These are phyloP conservation scores for Suillus subluteus DNA, from an alignment of 768 basidiomycete species.

Conservation along the genomic window DNA sequence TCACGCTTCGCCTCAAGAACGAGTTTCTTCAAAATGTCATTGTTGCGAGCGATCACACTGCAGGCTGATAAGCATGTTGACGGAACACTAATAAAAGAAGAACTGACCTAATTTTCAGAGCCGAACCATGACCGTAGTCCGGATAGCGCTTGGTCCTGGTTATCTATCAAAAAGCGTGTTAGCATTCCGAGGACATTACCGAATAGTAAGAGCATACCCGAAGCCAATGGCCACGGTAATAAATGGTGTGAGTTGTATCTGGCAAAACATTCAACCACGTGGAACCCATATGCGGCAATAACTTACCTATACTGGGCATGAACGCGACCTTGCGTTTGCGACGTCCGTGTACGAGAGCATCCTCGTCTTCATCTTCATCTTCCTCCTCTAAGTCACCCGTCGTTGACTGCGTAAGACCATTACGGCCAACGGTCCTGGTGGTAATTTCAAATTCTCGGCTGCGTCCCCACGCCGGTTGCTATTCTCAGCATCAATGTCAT, in stretches of 20 bases:
- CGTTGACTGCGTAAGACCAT: slow-evolving; percentile 65
- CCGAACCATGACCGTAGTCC: slow-evolving; percentile 72
- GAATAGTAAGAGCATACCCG: slow-evolving; percentile 49
- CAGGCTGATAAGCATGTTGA: slow-evolving; percentile 12
- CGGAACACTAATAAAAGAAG: slow-evolving; percentile 15
- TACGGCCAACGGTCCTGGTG: slow-evolving; percentile 70
- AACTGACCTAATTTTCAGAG: slow-evolving; percentile 78
- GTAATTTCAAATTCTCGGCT: slow-evolving; percentile 91
- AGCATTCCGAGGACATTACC: slow-evolving; percentile 23
- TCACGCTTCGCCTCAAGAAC: slow-evolving; percentile 87
- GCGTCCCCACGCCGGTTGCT: slow-evolving; percentile 92
- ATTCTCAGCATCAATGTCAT: slow-evolving; percentile 23
- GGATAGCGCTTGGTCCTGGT: slow-evolving; percentile 78
- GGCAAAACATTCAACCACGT: slow-evolving; percentile 18
- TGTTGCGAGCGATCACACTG: slow-evolving; percentile 87
- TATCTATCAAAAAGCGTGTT: slow-evolving; percentile 51
- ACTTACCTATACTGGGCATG: slow-evolving; percentile 80
- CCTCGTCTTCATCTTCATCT: slow-evolving; percentile 66
- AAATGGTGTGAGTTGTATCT: slow-evolving; percentile 90
- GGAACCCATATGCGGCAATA: slow-evolving; percentile 18
- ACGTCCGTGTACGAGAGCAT: slow-evolving; percentile 64
- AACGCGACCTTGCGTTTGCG: slow-evolving; percentile 81
- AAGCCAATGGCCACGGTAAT: slow-evolving; percentile 89
- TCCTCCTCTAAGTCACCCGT: slow-evolving; percentile 81
- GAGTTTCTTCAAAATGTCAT: slow-evolving; percentile 85